Base-by-base conservation (phyloP, 345 rosid species). In the Sisymbrium irio region DNA sequence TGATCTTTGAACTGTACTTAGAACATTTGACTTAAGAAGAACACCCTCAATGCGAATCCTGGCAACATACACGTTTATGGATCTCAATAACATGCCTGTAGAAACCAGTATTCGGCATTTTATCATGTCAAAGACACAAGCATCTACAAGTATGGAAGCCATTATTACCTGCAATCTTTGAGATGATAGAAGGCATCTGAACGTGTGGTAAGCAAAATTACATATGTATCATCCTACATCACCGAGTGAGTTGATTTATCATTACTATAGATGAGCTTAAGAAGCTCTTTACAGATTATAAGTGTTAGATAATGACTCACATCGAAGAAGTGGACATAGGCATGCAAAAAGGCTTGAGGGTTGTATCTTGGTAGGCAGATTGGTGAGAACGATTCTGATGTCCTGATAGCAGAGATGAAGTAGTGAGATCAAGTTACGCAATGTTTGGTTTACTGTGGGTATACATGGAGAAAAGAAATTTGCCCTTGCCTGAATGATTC, bases 361-460 rank as follows among this genome's bases (percentile, higher is more conserved):
- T 96, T 96, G 79, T 96, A 96, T 88, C 97, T 86, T 46, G 98
- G 99, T 51, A 96, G 81, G 85, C 99, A 96, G 80, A 92, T 96
- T 74, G 99, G 99, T 14, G 96, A 96, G 77, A 96, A 96, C 56
- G 92, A 90, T 75, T 96, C 99, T 56, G 99, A 92, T 41, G 95
- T 92, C 87, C 99, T 92, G 98, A 84, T 82, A 42, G 28, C 13
- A 50, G 19, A 49, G 18, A 65, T 17, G 33, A 22, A 49, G 37
- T 18, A 32, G 61, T 63, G 62, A 70, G 61, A 49, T 41, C 62
- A 69, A 60, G 59, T 22, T 62, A 44, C 39, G 44, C 65, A 65
- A 2, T 42, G 69, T 53, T 15, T 67, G 15, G 25, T n/a, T 72
- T 37, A 42, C 14, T 28, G 17, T 27, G 15, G 42, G 15, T 37